Percentiles rank a stretch among this genome's conserved stretches.
Conservation (phyloP, 208 protist species). For the Leishmania arabica region DNA sequence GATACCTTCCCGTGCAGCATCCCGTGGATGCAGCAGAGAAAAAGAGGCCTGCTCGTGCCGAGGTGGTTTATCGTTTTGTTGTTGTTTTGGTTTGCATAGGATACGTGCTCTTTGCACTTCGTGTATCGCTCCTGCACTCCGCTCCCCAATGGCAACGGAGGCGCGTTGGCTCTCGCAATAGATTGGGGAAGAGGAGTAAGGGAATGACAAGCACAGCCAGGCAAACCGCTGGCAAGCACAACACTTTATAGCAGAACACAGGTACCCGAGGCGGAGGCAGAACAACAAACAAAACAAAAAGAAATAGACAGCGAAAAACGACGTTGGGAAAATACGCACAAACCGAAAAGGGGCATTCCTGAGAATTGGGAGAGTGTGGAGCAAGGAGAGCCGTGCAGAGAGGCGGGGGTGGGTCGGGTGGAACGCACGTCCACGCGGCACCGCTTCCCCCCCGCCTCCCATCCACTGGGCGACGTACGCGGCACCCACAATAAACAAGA, state of each 20-base stretch:
- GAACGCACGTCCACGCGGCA: background rate
- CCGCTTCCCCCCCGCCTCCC: background rate
- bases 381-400: background rate
- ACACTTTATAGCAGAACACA: background rate
- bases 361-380: background rate
- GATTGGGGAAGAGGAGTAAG: background rate
- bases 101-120: background rate
- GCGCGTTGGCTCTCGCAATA: background rate
- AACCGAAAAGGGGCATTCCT: background rate
- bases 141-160: background rate
- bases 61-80: background rate
- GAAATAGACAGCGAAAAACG: background rate
- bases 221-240: background rate
- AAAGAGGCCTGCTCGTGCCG: background rate
- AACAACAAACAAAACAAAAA: background rate
- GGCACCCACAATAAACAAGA: background rate
- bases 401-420: background rate
- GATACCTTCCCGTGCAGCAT: background rate
- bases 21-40: background rate
- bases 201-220: background rate
- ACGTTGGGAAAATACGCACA: too few relatives aligned
- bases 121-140: background rate
- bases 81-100: background rate
- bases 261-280: background rate
- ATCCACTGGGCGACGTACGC: background rate